phyloP scores from a whole-genome alignment of 306 rosid genomes.

The Glycyrrhiza uralensis region DNA sequence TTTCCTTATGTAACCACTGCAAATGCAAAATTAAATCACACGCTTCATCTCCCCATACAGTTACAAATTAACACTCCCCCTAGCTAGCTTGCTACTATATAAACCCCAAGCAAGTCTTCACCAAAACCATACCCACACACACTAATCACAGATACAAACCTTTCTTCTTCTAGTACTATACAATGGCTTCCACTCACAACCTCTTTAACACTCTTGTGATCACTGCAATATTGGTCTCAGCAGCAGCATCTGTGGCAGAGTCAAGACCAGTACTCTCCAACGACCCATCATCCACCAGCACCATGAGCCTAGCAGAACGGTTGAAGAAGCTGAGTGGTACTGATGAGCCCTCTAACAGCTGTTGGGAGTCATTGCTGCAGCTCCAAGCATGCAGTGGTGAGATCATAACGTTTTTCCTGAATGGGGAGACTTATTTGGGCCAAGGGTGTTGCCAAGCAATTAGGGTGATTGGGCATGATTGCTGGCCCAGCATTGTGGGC shows the following conservation, averaged over 20 bases:
- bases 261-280: slow-evolving; percentile 9
- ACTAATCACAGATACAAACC: neutral
- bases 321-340: slow-evolving; percentile 55
- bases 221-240: neutral
- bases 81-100: neutral
- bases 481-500: slow-evolving; percentile 63
- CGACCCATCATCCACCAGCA: neutral
- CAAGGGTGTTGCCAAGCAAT: slow-evolving; percentile 55
- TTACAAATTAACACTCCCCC: neutral
- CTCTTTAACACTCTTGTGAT: neutral
- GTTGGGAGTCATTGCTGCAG: slow-evolving; percentile 60
- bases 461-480: slow-evolving; percentile 44
- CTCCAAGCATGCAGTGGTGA: slow-evolving; percentile 63
- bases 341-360: slow-evolving; percentile 33
- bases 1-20: neutral
- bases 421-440: slow-evolving; percentile 55
- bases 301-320: slow-evolving; percentile 20
- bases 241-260: neutral
- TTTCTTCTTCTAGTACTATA: neutral
- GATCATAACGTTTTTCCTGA: slow-evolving; percentile 52
- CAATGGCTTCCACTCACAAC: slow-evolving; percentile 14
- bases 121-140: neutral
- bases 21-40: neutral
- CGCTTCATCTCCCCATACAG: neutral
- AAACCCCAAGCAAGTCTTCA: neutral